Percentiles rank a stretch among this genome's conserved stretches.
phyloP scores from a whole-genome alignment of 257 asterid species.

The Solanum piurae region DNA sequence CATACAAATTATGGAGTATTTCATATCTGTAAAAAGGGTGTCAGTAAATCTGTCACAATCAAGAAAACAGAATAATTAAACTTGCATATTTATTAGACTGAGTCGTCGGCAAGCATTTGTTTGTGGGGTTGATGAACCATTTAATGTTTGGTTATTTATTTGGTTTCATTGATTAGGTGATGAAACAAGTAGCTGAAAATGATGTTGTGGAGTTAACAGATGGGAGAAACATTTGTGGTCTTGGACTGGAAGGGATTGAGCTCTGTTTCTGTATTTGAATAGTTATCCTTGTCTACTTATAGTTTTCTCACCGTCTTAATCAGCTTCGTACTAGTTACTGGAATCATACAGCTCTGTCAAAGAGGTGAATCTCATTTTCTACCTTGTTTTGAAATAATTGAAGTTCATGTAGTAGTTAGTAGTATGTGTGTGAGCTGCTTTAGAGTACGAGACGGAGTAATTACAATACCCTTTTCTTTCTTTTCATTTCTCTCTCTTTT shows the following conservation, averaged over 20 bases:
- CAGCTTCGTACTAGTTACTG: constrained; percentile 12
- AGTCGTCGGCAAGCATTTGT: background rate
- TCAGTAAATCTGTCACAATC: background rate
- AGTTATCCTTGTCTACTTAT: background rate
- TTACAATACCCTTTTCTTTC: background rate
- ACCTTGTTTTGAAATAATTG: constrained; percentile 1
- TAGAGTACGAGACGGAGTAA: background rate
- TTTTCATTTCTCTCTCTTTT: background rate
- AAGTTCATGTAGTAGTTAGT: background rate
- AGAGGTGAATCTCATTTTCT: background rate
- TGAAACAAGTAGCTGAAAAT: background rate
- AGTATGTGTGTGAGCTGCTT: constrained; percentile 3
- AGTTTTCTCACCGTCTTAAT: constrained; percentile 12
- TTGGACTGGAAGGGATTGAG: background rate
- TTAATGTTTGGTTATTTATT: background rate
- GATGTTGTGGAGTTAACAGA: background rate
- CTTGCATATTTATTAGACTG: background rate
- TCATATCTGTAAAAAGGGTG: background rate
- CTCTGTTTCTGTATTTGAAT: background rate
- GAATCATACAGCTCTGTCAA: constrained; percentile 12
- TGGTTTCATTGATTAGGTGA: background rate
- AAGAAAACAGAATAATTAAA: background rate
- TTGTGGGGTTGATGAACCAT: background rate
- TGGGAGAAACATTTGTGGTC: background rate
- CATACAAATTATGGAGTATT: background rate